Base-by-base conservation (phyloP, 2,329 filamentous ascomycete species). In the Tympanopsis confertula region DNA sequence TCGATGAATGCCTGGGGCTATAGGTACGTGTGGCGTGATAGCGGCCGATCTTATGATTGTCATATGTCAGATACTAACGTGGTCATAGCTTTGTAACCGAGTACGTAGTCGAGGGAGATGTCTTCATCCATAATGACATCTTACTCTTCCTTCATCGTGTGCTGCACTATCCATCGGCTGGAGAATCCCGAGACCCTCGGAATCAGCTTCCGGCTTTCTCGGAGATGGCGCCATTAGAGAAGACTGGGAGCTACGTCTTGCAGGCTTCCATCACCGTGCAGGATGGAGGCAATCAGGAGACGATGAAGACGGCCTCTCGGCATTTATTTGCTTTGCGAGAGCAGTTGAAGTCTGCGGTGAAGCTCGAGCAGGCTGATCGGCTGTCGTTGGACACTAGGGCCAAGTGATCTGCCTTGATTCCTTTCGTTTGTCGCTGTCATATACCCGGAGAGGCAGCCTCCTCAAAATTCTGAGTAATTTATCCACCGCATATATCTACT, bases 321-420 rank as follows among this genome's bases (percentile, higher is more conserved):
- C 71, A 78, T 49, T 49, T 81, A 30, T 57, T 70, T 45, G 58
- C 52, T 1, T 62, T 79, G 44, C 70, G 69, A 46, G 65, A 69
- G 39, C 59, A 63, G 40, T 60, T 80, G 54, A 72, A 68, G 46
- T 67, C 68, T 4, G 69, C 68, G 13, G 66, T 80, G 17, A 68
- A 72, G 37, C 50, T 81, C 45, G 61, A 66, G 35, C 62, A 69
- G 35, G 71, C 69, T 1, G 73, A 80, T 52, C 61, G 76, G 36
- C 53, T 80, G 36, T 60, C 68, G 19, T 55, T 80, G 43, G 74
- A 80, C 50, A 74, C 74, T 3, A 62, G 74, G 39, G 69, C 75
- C 28, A 76, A 69, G 51, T 71, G 62, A 50, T 17, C 15, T 33
- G 10, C 10, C 15, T 13, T 33, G 10, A 12, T 7, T 33, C 7